phyloP scores from a whole-genome alignment of 2,329 filamentous ascomycete genomes.

The Ophiostoma piceae region DNA sequence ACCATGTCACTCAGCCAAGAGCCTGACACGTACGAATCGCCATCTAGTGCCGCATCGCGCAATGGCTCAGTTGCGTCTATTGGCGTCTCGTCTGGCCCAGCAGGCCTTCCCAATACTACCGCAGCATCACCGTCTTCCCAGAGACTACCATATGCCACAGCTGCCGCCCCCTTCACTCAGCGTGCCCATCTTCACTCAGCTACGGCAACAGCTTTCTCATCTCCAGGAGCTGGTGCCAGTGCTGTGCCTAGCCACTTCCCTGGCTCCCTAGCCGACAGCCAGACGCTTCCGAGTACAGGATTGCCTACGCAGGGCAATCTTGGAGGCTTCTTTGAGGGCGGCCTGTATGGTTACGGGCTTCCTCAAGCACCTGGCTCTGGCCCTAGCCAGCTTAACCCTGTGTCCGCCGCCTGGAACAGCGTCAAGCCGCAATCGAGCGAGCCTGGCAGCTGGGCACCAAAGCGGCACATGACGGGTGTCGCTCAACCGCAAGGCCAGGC shows the following conservation, averaged over 20 bases:
- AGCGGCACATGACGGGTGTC: background rate
- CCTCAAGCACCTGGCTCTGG: constrained; percentile 24
- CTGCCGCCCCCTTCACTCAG: constrained; percentile 41
- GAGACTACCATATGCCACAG: constrained; percentile 16
- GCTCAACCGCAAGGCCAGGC: background rate
- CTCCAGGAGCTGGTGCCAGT: constrained; percentile 17
- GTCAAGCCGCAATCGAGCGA: constrained; percentile 26
- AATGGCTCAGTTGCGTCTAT: background rate
- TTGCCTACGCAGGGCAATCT: background rate
- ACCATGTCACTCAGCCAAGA: background rate
- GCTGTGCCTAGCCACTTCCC: constrained; percentile 16
- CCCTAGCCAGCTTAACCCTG: constrained; percentile 45
- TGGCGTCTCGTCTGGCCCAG: background rate
- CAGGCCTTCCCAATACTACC: background rate
- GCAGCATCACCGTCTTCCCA: background rate
- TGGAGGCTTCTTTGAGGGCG: background rate
- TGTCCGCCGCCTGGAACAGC: constrained; percentile 42
- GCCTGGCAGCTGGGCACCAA: background rate
- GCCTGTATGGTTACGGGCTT: constrained; percentile 9
- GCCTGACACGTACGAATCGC: background rate
- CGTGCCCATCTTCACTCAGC: constrained; percentile 39
- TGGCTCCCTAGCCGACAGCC: constrained; percentile 20
- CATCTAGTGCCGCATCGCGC: background rate
- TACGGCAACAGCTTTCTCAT: constrained; percentile 20
- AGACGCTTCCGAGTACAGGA: background rate